Evolutionary conservation across 768 basidiomycete species (phyloP).

Genomic region (Hygrophoropsis aurantiaca): DNA sequence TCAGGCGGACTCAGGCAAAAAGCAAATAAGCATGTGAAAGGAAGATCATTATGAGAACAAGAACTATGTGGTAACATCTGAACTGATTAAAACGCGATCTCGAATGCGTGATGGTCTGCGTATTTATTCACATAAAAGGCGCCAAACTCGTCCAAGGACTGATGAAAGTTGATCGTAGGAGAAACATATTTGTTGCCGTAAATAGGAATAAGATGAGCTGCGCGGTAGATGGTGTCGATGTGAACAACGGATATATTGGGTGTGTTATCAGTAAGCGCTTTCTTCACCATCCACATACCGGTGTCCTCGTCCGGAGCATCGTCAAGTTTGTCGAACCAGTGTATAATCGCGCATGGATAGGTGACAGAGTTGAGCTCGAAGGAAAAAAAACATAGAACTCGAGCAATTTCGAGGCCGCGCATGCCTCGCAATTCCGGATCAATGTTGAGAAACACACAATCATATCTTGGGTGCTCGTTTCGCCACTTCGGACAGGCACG

Average conservation of each 20-base stretch:
- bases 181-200: too few species aligned
- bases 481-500: slow-evolving; percentile 26
- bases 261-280: slow-evolving; percentile 16
- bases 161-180: too few species aligned
- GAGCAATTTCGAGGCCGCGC: slow-evolving; percentile 19
- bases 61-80: too few species aligned
- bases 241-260: slow-evolving; percentile 15
- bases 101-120: too few species aligned
- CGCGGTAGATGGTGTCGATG: slow-evolving; percentile 18
- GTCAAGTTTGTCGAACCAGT: slow-evolving; percentile 21
- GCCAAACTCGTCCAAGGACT: too few species aligned
- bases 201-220: too few species aligned
- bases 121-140: too few species aligned
- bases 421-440: slow-evolving; percentile 19
- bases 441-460: slow-evolving; percentile 26
- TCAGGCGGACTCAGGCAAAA: too few species aligned
- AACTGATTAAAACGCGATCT: too few species aligned
- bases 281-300: slow-evolving; percentile 31
- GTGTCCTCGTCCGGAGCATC: slow-evolving; percentile 18
- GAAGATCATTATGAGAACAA: too few species aligned
- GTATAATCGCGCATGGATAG: slow-evolving; percentile 19
- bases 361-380: slow-evolving; percentile 11
- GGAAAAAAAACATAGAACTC: slow-evolving; percentile 24
- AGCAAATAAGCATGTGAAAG: too few species aligned
- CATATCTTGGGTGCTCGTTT: slow-evolving; percentile 19